Base-by-base conservation (phyloP, 2,329 filamentous ascomycete genomes). In the Cladosporium sp. region DNA sequence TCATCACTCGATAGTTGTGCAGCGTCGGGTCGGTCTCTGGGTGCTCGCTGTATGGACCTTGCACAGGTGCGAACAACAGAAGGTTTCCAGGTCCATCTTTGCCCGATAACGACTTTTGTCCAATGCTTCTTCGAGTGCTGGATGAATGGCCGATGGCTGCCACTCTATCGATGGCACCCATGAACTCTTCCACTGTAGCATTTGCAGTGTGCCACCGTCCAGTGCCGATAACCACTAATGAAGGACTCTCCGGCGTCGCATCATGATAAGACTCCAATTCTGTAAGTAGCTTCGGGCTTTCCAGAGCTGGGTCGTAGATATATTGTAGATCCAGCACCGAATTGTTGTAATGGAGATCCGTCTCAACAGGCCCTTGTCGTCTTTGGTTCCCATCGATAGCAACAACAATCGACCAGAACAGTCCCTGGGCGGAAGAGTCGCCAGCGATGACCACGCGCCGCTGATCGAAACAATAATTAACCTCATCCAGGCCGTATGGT, bases 291-390 rank as follows among this genome's bases (percentile, higher is more conserved):
- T 71, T 71, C 0, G 82, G 81, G 32, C 82, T 80, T 73, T 89
- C 86, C 28, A 89, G 78, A 76, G 80, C 88, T 0, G 88, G 87
- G 74, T 90, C 87, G 86, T 86, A 90, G 12, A 88, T 74, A 12
- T 47, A 88, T 57, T 85, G 78, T 30, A 89, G 70, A 32, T 73
- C 79, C 2, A 86, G 79, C n/a, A 79, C 80, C 15, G 78, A 78
- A 1, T 79, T 79, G 6, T 77, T 74, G 65, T 84, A 81, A 4
- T 78, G 75, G 7, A 84, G 73, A 73, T 86, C 79, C 24, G 76
- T 74, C 1, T 74, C 69, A 18, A 79, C 74, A 34, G 78, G 75
- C 32, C 75, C 69, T 15, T 80, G 74, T 3, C 80, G 79, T 32
- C 76, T 74, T 18, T 74, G 69, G 24, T 76, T 74, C 65, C 66